Base-by-base conservation (phyloP, 371 early-diverging fungal species). In the Mucor mucedo region DNA sequence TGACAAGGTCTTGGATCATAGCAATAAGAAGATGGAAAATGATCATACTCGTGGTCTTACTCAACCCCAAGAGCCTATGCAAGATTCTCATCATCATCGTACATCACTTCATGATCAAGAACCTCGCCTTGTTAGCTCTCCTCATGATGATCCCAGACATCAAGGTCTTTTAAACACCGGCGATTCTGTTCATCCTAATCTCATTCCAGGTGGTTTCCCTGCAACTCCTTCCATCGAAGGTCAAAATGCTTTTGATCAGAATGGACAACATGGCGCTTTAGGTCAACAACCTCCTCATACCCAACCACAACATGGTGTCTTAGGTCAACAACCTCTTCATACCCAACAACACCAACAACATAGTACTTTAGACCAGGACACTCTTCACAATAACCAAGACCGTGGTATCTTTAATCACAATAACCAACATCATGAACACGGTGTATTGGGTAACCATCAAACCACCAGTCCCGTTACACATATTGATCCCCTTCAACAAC, bases 131-230 rank as follows among this genome's bases (percentile, higher is more conserved):
- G 11, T 69, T 2, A 38, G 52, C 39, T 50, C 58, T 6, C 38
- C 49, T 41, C 30, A 39, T 5, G 50, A 57, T 13, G 69, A 65
- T 30, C 58, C 63, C 11, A 50, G 61, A 44, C 69, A 58, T 53
- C 50, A 60, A 49, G 69, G 69, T 14, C 69, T 69, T 21, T 50
- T 69, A 8, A 65, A 65, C 28, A 69, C 69, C n/a, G 69, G 69
- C n/a, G 69, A 69, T 32, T 65, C 69, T 48, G 65, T 69, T 7
- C 65, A 69, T 57, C 69, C 69, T 9, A 59, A 32, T 35, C 52
- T 52, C n/a, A 55, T 66, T 38, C 55, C 61, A 38, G 61, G 55
- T 45, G 52, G 38, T 14, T 45, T 49, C 30, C 48, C 54, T 28
- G 21, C n/a, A 55, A 40, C 13, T 2, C 44, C 54, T 21, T 47